A percentile compares a stretch with the other conserved stretches of the same genome.
phyloP scores from a whole-genome alignment of 2,329 filamentous ascomycete species.

The Fusarium ramigenum region DNA sequence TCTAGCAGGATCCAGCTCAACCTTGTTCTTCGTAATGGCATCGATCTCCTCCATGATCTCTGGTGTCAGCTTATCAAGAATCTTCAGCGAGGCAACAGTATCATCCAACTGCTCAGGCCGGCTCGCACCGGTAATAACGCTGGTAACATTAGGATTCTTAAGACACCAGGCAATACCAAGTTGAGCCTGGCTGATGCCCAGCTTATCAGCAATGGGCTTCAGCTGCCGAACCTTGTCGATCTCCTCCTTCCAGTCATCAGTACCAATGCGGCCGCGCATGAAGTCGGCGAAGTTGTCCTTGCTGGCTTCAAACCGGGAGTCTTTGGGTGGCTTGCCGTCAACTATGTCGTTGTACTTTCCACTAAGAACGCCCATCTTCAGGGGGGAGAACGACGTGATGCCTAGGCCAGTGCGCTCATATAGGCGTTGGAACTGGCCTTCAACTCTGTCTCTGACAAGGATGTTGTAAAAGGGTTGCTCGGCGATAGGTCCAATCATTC shows the following conservation, averaged over 20 bases:
- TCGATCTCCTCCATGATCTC: constrained; percentile 63
- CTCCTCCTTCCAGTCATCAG: constrained; percentile 62
- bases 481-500: constrained; percentile 69
- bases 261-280: constrained; percentile 55
- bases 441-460: constrained; percentile 68
- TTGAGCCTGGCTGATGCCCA: constrained; percentile 62
- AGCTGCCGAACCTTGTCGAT: constrained; percentile 57
- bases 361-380: constrained; percentile 66
- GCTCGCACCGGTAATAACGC: constrained; percentile 63
- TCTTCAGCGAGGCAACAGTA: constrained; percentile 57
- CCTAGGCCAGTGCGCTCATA: constrained; percentile 68
- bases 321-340: constrained; percentile 59
- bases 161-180: constrained; percentile 63
- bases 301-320: constrained; percentile 67
- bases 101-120: constrained; percentile 61
- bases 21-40: constrained; percentile 49
- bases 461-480: constrained; percentile 77
- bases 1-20: constrained; percentile 39
- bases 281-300: constrained; percentile 66
- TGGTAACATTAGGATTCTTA: constrained; percentile 63
- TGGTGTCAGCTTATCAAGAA: constrained; percentile 59
- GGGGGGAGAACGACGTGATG: constrained; percentile 69
- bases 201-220: constrained; percentile 63
- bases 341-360: constrained; percentile 72
- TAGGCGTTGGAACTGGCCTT: constrained; percentile 69